These are phyloP conservation scores for Leccinum arenicola DNA, from an alignment of 768 basidiomycete genomes.

Conservation along the genomic window DNA sequence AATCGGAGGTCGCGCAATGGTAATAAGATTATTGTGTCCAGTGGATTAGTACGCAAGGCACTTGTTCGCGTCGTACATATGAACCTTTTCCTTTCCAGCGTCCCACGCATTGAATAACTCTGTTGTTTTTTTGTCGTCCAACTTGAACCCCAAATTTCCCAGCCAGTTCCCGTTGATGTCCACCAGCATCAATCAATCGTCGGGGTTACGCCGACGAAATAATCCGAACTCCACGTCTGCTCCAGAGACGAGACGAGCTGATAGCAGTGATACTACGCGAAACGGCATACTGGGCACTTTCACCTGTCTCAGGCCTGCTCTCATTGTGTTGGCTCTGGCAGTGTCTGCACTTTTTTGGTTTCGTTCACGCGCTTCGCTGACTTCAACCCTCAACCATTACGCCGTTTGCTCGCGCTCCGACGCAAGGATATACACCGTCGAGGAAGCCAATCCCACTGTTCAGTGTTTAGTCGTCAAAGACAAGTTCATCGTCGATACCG, in stretches of 20 bases:
- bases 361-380: neutral
- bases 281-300: neutral
- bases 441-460: conserved; percentile 44
- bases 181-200: neutral
- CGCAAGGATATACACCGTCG: conserved; percentile 64
- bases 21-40: neutral
- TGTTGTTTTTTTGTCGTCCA: neutral
- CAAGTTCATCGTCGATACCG: conserved; percentile 49
- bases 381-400: conserved; percentile 37
- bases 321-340: conserved; percentile 8
- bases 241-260: neutral
- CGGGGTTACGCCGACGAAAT: conserved; percentile 12
- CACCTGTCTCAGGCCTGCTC: neutral
- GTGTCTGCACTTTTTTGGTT: conserved; percentile 11
- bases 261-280: neutral
- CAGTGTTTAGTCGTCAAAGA: conserved; percentile 65
- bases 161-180: neutral
- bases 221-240: neutral
- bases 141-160: neutral
- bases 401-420: conserved; percentile 60
- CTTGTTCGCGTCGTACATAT: no score
- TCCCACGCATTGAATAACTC: neutral
- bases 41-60: no score
- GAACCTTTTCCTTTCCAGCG: no score
- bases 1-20: neutral